A percentile compares a stretch with the other conserved stretches of the same genome.
Conservation (phyloP, 2,329 filamentous ascomycete genomes). For the Penicillium olsonii region DNA sequence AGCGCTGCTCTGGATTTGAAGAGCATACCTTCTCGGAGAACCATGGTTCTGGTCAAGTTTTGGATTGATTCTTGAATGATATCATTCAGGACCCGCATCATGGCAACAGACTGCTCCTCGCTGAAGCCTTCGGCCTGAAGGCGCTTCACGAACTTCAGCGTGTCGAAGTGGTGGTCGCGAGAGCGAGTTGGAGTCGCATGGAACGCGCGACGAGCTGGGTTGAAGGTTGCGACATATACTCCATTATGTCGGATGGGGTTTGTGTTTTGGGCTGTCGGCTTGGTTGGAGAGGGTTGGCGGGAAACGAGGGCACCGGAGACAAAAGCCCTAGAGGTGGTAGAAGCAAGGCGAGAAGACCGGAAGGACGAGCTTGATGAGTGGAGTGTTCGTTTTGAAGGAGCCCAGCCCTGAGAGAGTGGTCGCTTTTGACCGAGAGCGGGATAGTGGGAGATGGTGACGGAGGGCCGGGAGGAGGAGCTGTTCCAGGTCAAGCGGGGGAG, state of each 20-base stretch:
- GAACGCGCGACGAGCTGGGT: conserved; percentile 51
- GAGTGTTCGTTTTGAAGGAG: conserved; percentile 22
- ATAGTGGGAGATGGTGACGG: conserved; percentile 30
- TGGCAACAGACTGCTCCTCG: conserved; percentile 91
- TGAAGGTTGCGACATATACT: conserved; percentile 49
- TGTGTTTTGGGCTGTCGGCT: conserved; percentile 17
- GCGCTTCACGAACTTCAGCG: conserved; percentile 91
- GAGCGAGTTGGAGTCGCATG: conserved; percentile 63
- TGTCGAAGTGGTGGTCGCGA: conserved; percentile 96
- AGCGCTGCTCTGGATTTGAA: no score
- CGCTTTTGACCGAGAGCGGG: conserved; percentile 26
- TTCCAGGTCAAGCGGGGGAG: conserved; percentile 47
- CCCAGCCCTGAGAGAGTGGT: conserved; percentile 25
- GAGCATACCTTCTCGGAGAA: conserved; percentile 81
- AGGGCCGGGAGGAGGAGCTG: conserved; percentile 36
- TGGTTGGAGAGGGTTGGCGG: conserved; percentile 20
- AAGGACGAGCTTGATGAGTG: conserved; percentile 13
- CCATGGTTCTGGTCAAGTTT: conserved; percentile 96
- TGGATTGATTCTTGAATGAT: conserved; percentile 98
- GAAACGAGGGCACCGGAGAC: conserved; percentile 20
- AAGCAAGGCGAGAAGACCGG: conserved; percentile 17
- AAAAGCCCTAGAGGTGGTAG: conserved; percentile 16
- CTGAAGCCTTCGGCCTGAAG: conserved; percentile 91
- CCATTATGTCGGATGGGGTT: conserved; percentile 49
- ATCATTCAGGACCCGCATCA: conserved; percentile 96